Base-by-base conservation (phyloP, 768 basidiomycete species). In the Wakefieldia striispora region DNA sequence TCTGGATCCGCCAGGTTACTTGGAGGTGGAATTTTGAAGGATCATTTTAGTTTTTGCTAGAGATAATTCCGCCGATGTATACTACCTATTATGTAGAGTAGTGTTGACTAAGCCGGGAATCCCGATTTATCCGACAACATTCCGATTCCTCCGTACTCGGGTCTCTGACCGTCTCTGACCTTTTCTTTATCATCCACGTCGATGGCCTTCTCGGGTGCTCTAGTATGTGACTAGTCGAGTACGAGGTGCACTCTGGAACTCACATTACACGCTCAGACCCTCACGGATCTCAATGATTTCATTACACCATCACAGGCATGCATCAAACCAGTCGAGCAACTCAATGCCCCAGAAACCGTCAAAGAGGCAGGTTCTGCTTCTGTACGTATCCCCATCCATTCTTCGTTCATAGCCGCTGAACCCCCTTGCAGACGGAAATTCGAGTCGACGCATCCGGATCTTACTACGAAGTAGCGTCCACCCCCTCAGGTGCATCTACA, bases 221-320 rank as follows among this genome's bases (percentile, higher is more conserved):
- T 94, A 56, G 88, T 88, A 64, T 43, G 85, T 56, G 27, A 44
- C 33, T 10, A 0, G 33, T 33, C 27, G 13, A 20, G 49, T 29
- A 17, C 23, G 21, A n/a, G 12, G 29, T 37, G 14, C 29, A 29
- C 43, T 26, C 29, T 31, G 44, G 47, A 31, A 41, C 56, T 50
- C 51, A 55, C 24, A 40, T 51, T 29, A 43, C 45, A 27, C 11
- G 42, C 50, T 27, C 45, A 94, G 91, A 94, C 88, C 9, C 73
- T 97, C 40, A 92, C 91, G 17, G 95, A 95, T 70, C 78, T 98
- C 43, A 97, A 97, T 67, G 97, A 98, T 70, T 99, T 94, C 67
- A 91, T 99, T 37, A 88, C 91, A 0, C 97, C 97, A 2, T 88
- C 93, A 1, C 95, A 97, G 71, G 89, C 89, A 17, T 99, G 97